phyloP scores from a whole-genome alignment of 805 yeast genomes.

The Lipomyces yamanashiensis region DNA sequence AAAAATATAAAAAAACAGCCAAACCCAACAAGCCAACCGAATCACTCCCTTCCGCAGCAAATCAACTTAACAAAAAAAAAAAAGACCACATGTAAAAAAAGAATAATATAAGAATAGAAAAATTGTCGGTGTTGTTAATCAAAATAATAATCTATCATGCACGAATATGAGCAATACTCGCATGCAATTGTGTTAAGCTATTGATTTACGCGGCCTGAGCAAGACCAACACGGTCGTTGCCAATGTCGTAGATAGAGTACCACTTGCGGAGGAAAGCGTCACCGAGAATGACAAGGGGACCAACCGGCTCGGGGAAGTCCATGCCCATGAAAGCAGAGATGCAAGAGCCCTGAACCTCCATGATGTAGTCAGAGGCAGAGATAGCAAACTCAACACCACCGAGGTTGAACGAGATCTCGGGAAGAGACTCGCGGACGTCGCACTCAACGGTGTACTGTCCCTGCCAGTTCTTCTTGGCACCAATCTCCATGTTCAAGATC shows the following conservation, averaged over 20 bases:
- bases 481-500: constrained; percentile 91
- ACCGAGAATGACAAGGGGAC: constrained; percentile 94
- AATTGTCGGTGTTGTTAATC: not conserved
- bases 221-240: constrained; percentile 90
- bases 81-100: not conserved
- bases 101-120: not conserved
- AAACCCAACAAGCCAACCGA: not conserved
- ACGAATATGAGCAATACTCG: not conserved
- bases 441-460: constrained; percentile 97
- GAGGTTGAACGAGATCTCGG: constrained; percentile 89
- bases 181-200: not conserved
- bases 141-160: not conserved
- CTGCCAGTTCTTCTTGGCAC: constrained; percentile 96
- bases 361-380: constrained; percentile 85
- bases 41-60: constrained; percentile 7
- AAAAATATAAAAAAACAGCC: constrained; percentile 2
- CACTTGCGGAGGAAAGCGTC: constrained; percentile 95
- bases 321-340: constrained; percentile 94
- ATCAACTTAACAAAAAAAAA: not conserved
- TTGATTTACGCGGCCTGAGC: constrained; percentile 69
- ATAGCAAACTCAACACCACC: constrained; percentile 91
- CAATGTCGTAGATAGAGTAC: constrained; percentile 92
- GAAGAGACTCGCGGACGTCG: constrained; percentile 78
- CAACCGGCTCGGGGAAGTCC: constrained; percentile 97
- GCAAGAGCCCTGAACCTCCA: constrained; percentile 94